These are phyloP conservation scores for Leptographium procerum DNA, from an alignment of 2,329 filamentous ascomycete species.

Conservation along the genomic window DNA sequence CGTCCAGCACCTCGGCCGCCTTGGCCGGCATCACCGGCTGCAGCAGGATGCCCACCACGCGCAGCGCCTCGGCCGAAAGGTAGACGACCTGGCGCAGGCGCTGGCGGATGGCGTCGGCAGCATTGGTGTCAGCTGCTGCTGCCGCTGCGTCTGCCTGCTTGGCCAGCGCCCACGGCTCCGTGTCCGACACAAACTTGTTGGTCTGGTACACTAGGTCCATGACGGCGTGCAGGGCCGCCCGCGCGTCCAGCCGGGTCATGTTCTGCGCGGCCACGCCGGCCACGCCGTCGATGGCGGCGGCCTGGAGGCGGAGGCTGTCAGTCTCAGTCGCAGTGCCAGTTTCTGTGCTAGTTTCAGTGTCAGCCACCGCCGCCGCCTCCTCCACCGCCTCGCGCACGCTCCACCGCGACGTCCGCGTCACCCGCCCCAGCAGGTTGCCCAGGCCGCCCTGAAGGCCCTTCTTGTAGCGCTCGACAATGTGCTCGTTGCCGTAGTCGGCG, in stretches of 20 bases:
- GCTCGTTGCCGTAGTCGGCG: conserved; percentile 71
- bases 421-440: conserved; percentile 67
- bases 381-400: conserved; percentile 49
- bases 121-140: conserved; percentile 23
- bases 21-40: conserved; percentile 87
- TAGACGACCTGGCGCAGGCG: conserved; percentile 54
- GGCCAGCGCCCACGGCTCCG: conserved; percentile 56
- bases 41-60: conserved; percentile 71
- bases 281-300: conserved; percentile 15
- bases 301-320: conserved; percentile 1
- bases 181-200: conserved; percentile 54
- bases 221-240: conserved; percentile 52
- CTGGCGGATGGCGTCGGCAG: conserved; percentile 4
- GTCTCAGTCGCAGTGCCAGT: no score
- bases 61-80: conserved; percentile 61
- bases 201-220: conserved; percentile 54
- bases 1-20: conserved; percentile 59
- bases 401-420: conserved; percentile 60
- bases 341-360: neutral
- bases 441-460: conserved; percentile 66
- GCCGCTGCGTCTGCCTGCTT: conserved; percentile 54
- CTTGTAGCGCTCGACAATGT: conserved; percentile 66
- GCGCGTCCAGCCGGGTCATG: conserved; percentile 55
- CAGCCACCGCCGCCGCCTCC: conserved; percentile 9
- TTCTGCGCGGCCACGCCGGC: conserved; percentile 31